Base-by-base conservation (phyloP, 306 rosid genomes). In the Cucurbita moschata region DNA sequence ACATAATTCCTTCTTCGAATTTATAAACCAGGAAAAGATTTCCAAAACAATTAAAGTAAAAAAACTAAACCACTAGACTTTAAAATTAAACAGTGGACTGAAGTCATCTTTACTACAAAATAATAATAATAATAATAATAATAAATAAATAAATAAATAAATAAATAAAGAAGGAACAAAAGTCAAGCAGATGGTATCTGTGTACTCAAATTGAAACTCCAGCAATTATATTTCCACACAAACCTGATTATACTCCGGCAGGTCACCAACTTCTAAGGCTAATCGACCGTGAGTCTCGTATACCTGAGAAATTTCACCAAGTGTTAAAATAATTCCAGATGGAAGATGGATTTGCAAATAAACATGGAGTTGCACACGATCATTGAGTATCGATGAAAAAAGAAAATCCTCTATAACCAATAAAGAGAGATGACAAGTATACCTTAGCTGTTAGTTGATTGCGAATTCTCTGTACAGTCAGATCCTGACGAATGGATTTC, bases 401-500 rank as follows among this genome's bases (percentile, higher is more conserved):
- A 26, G 14, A 35, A 49, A 14, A 16, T 30, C 23, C 13, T 49
- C 14, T 23, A 1, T 15, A 42, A 23, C 62, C 38, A 79, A 56
- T 35, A 8, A 43, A 71, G 73, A n/a, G 83, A 75, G 54, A 61
- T 71, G 78, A 76, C 71, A 81, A 46, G 8, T 47, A 47, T 81
- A 91, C 99, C 99, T 89, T 95, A 56, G 87, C 99, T 39, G 99
- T 95, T 67, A 95, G 88, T 44, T 84, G 91, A 85, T 91, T 91
- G 79, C 57, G 87, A 78, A 95, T 95, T 71, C 91, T 85, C 81
- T 95, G 99, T 60, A 95, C 99, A 15, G 99, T 95, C 72, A 95
- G 80, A 90, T 95, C 99, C 83, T 95, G 99, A 65, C 99, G 99
- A 73, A 95, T 91, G 44, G 99, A 95, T 86, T 95, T 95, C 79